These are phyloP conservation scores for Erythrophleum ivorense DNA, from an alignment of 331 rosid genomes.

Conservation along the genomic window DNA sequence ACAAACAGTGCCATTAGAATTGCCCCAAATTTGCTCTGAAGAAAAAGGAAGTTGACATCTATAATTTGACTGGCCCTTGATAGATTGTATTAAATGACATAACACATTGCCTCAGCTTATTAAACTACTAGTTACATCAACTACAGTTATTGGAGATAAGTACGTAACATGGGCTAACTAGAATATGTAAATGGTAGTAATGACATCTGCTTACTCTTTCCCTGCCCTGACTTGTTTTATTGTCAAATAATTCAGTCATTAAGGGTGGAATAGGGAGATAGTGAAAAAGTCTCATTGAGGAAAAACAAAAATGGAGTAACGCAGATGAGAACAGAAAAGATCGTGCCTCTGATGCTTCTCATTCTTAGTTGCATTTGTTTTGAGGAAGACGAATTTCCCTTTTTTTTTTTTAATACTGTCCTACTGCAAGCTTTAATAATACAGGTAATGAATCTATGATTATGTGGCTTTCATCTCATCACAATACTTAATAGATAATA, in stretches of 20 bases:
- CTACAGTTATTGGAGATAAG: constrained; percentile 47
- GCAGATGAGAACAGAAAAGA: too few species aligned
- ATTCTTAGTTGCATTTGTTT: too few species aligned
- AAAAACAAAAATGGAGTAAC: too few species aligned
- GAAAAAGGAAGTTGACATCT: constrained; percentile 39
- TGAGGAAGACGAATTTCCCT: too few species aligned
- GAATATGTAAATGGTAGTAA: not conserved
- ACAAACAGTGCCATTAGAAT: constrained; percentile 23
- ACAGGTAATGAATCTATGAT: too few species aligned
- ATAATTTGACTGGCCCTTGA: constrained; percentile 32
- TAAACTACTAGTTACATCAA: constrained; percentile 45
- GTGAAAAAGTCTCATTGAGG: not conserved
- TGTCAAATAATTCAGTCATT: not conserved
- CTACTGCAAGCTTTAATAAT: too few species aligned
- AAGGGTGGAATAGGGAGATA: not conserved
- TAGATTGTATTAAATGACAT: constrained; percentile 28
- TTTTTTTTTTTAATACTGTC: too few species aligned
- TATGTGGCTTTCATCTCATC: too few species aligned
- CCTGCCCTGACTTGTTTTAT: not conserved
- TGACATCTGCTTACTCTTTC: constrained; percentile 18
- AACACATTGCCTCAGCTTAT: constrained; percentile 36
- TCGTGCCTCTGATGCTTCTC: too few species aligned
- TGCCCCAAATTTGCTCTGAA: constrained; percentile 15
- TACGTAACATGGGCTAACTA: constrained; percentile 42
- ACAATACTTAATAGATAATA: too few species aligned